A percentile compares a stretch with the other conserved stretches of the same genome.
Evolutionary conservation across 148 eudicot species (phyloP).

Genomic region (Pouteria glomerata): DNA sequence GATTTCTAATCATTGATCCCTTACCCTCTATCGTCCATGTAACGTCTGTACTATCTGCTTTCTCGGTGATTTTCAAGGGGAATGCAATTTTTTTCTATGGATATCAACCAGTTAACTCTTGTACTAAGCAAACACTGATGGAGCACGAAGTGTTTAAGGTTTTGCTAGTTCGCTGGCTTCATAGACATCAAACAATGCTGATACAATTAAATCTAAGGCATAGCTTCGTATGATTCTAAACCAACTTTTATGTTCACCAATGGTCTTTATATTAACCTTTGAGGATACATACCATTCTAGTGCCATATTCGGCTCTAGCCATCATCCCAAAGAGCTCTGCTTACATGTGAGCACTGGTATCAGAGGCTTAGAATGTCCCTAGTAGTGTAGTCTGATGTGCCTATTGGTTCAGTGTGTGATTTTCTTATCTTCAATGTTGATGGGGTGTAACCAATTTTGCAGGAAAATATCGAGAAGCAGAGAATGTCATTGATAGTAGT

Average conservation of each 20-base stretch:
- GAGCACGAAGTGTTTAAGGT: background rate
- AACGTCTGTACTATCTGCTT: background rate
- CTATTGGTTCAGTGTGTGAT: background rate
- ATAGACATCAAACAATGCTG: background rate
- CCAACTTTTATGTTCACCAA: background rate
- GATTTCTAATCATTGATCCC: background rate
- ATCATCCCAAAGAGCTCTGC: background rate
- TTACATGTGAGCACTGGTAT: background rate
- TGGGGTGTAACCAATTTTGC: conserved; percentile 6
- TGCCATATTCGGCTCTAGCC: background rate
- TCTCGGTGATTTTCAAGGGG: background rate
- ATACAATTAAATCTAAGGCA: background rate
- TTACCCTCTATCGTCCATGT: no score
- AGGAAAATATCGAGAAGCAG: conserved; percentile 66
- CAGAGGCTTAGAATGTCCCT: background rate
- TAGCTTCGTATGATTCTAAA: background rate
- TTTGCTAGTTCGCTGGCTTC: background rate
- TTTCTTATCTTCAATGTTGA: conserved; percentile 4
- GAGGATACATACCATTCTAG: background rate
- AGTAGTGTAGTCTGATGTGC: background rate
- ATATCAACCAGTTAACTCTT: background rate
- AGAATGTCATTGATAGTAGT: conserved; percentile 49
- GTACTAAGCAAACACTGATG: background rate
- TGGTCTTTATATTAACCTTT: background rate
- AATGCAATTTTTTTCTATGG: background rate